These are phyloP conservation scores for Curvularia verruculosa DNA, from an alignment of 2,329 filamentous ascomycete species.

Conservation along the genomic window DNA sequence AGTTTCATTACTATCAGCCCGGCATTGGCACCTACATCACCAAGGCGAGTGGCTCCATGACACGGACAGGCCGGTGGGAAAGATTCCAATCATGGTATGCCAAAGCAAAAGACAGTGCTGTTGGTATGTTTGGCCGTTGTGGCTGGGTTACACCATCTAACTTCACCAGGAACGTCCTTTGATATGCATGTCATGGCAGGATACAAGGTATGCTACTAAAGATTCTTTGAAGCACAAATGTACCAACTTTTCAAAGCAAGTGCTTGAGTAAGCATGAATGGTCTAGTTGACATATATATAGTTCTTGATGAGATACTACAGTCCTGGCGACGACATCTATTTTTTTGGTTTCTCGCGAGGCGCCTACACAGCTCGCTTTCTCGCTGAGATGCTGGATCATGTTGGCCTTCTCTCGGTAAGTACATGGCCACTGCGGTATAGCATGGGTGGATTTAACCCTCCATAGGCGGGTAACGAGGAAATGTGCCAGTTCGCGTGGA, in stretches of 20 bases:
- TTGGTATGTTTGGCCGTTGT: conserved; percentile 47
- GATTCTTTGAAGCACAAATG: background rate
- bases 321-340: conserved; percentile 56
- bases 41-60: conserved; percentile 55
- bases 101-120: conserved; percentile 78
- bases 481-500: conserved; percentile 84
- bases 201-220: conserved; percentile 70
- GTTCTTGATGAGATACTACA: conserved; percentile 59
- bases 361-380: conserved; percentile 59
- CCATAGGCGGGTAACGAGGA: conserved; percentile 76
- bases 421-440: background rate
- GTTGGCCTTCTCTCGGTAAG: conserved; percentile 71
- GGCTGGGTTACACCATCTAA: conserved; percentile 5
- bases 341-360: conserved; percentile 59
- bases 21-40: conserved; percentile 77
- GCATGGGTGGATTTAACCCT: background rate
- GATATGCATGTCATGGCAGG: conserved; percentile 83
- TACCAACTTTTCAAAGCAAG: background rate
- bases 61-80: conserved; percentile 62
- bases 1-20: conserved; percentile 53
- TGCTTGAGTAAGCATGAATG: background rate
- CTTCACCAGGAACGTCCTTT: conserved; percentile 69
- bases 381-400: conserved; percentile 83
- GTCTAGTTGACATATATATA: conserved; percentile 12
- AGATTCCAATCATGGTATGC: conserved; percentile 69